phyloP scores from a whole-genome alignment of 1,284 basidiomycete species.

The Sporisorium graminicola region DNA sequence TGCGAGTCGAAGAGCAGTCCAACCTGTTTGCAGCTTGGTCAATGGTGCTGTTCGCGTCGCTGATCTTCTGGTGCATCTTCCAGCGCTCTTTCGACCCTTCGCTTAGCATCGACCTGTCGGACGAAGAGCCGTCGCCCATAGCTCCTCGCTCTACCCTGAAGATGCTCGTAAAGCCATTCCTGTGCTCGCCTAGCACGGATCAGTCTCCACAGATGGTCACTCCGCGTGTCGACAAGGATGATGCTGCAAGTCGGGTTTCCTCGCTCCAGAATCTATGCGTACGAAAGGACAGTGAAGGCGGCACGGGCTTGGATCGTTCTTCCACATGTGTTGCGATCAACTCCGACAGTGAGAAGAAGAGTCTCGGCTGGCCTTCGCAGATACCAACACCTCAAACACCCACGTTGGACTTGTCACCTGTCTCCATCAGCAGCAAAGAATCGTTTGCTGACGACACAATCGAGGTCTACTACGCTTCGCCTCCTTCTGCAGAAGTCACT shows the following conservation, averaged over 20 bases:
- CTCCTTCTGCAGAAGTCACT: not conserved
- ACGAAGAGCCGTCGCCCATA: conserved; percentile 6
- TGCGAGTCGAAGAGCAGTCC: not conserved
- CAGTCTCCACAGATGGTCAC: not conserved
- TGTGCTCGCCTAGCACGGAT: not conserved
- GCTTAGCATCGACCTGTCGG: conserved; percentile 35
- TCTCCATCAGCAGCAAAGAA: not conserved
- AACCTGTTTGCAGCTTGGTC: conserved; percentile 15
- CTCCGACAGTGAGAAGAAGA: not conserved
- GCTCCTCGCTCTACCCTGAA: not conserved
- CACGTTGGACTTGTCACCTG: not conserved
- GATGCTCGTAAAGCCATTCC: not conserved
- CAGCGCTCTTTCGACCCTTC: conserved; percentile 43
- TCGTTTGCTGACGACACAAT: not conserved
- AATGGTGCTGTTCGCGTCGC: conserved; percentile 9
- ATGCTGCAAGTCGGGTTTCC: not conserved
- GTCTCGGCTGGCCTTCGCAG: not conserved
- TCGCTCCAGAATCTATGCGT: not conserved
- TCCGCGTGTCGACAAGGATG: not conserved
- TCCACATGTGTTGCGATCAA: not conserved
- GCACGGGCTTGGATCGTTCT: not conserved
- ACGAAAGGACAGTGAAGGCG: not conserved
- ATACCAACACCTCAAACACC: not conserved
- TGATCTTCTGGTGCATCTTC: conserved; percentile 22
- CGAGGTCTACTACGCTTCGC: not conserved